Base-by-base conservation (phyloP, 768 basidiomycete species). In the Tephrocybe sp. region DNA sequence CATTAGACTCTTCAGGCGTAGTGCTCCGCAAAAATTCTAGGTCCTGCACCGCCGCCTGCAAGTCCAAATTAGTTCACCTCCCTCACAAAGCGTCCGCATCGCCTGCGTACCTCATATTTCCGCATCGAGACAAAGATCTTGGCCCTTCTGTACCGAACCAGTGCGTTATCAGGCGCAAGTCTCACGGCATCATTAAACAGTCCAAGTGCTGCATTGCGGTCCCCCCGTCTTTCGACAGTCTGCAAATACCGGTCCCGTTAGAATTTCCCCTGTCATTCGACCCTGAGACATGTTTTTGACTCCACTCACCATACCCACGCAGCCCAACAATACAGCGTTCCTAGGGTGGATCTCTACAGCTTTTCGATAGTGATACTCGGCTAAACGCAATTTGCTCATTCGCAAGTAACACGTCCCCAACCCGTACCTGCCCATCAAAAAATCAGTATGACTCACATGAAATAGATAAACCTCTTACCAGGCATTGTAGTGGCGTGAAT, bases 1-100 rank as follows among this genome's bases (percentile, higher is more conserved):
- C 90, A 71, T 98, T 98, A 48, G 94, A 88, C 74, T 99, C 97
- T 63, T 94, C 92, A 6, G 96, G 96, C 32, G 94, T 90, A 55
- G 83, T 74, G 65, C 83, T 84, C 58, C 85, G 80, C 46, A 99
- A 80, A 53, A 76, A 73, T 69, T 92, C 85, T 64, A 98, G 78
- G 66, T 94, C 91, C 53, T 78, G 67, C 39, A 92, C 79, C 16
- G 96, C 95, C 38, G 75, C 74, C 94, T 97, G 72, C n/a, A 7
- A 56, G 49, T 49, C 55, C 52, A 60, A 62, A 57, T 63, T 64
- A 48, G 50, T 49, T 56, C 53, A 54, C 60, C 50, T 30, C 16
- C 38, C 42, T 20, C 45, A 33, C 26, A 32, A 44, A 49, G 51
- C 33, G 22, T 43, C 33, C 38, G 50, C 3, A 35, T 34, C 26